Base-by-base conservation (phyloP, 169 alveolate species). In the Plasmodium falciparum region DNA sequence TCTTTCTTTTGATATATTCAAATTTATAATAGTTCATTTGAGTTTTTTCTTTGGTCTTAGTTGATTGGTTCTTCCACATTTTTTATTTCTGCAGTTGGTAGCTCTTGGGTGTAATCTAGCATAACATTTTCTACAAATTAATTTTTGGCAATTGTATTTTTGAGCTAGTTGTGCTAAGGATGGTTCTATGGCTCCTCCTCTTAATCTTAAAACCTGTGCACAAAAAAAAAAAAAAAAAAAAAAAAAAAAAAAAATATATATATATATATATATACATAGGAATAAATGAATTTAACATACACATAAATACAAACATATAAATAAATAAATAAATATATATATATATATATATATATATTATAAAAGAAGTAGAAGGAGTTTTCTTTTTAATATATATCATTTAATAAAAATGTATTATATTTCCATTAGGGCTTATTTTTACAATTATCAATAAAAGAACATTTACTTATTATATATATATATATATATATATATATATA, bases 101-200 rank as follows among this genome's bases (percentile, higher is more conserved):
- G 99, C 99, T 74, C 99, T 97, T 73, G 99, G 99, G 90, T 99
- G 99, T 73, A 99, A 98, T 74, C 99, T 98, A 8, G 99, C 99
- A 92, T 99, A 99, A 97, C 99, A 99, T 92, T 97, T 97, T 90
- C 99, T 97, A 95, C 98, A 97, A n/a, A 93, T 94, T 97, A 96
- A 97, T 96, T 98, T 99, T 93, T 99, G 99, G 93, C 99, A 98
- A 95, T 98, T 98, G 98, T 98, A 99, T 96, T 97, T 98, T 94
- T 98, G 98, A 49, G 99, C 99, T 89, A 99, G 96, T 92, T 98
- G 98, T 43, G 98, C 99, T 78, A 98, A 95, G 50, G 99, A 97
- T 58, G 99, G 99, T 95, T 98, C 99, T 93, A 99, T 98, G 73
- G 97, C 98, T 67, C 99, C 99, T 88, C 99, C 99, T 93, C 99